Evolutionary conservation across 2,329 filamentous ascomycete species (phyloP).

Genomic region (Ceratocystis alfenasii): DNA sequence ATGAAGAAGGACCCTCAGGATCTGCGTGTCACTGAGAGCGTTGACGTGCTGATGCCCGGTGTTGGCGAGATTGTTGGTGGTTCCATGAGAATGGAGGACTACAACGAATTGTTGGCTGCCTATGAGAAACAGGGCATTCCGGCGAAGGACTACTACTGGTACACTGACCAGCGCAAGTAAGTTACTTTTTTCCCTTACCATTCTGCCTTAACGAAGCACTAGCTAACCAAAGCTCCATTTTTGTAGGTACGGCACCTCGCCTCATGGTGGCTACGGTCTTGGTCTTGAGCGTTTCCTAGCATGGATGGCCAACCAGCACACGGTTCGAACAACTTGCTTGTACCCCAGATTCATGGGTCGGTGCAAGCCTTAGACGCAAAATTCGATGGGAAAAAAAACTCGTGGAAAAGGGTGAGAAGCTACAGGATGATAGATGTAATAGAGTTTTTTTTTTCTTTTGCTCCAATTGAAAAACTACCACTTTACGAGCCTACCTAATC

Average conservation of each 20-base stretch:
- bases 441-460: conserved; percentile 12
- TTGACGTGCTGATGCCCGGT: conserved; percentile 77
- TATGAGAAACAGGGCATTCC: conserved; percentile 81
- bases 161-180: conserved; percentile 91
- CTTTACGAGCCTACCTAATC: neutral
- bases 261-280: conserved; percentile 86
- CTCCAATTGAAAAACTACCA: neutral
- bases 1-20: conserved; percentile 84
- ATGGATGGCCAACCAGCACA: conserved; percentile 53
- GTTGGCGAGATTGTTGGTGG: conserved; percentile 96
- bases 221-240: conserved; percentile 19
- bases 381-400: neutral
- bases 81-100: conserved; percentile 89
- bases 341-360: conserved; percentile 73
- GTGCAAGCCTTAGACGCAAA: conserved; percentile 53
- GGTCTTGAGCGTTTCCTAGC: conserved; percentile 69
- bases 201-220: conserved; percentile 7
- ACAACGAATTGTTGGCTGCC: conserved; percentile 76
- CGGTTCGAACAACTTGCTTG: conserved; percentile 55
- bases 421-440: conserved; percentile 7
- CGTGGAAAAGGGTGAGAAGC: neutral
- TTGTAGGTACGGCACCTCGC: conserved; percentile 71
- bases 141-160: conserved; percentile 89
- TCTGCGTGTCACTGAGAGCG: conserved; percentile 75
- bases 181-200: conserved; percentile 30